These are phyloP conservation scores for Rhynchospora pubera DNA, from an alignment of 176 grass and related monocot species.

Conservation along the genomic window DNA sequence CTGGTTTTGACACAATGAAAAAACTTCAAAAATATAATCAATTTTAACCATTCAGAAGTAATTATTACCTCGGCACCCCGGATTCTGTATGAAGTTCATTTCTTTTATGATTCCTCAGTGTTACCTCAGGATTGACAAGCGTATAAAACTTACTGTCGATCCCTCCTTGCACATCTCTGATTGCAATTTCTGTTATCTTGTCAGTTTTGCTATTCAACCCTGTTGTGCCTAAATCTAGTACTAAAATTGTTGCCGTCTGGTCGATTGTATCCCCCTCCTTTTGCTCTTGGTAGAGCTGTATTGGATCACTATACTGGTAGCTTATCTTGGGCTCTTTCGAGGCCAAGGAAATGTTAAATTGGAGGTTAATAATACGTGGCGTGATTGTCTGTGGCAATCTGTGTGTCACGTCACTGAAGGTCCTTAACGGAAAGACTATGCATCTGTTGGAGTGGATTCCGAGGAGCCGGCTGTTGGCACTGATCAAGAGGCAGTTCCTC, in stretches of 20 bases:
- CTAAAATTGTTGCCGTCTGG: constrained; percentile 66
- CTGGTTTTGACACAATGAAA: background rate
- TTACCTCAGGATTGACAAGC: constrained; percentile 51
- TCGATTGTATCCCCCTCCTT: constrained; percentile 38
- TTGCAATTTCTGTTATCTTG: constrained; percentile 79
- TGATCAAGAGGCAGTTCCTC: constrained; percentile 38
- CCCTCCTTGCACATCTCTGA: constrained; percentile 72
- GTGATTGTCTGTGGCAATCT: constrained; percentile 32
- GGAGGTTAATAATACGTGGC: background rate
- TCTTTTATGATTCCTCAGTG: constrained; percentile 34
- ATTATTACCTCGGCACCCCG: constrained; percentile 62
- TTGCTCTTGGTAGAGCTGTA: constrained; percentile 47
- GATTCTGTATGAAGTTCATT: constrained; percentile 45
- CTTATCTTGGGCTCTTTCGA: constrained; percentile 36
- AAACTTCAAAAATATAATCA: background rate
- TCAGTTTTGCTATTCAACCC: constrained; percentile 46
- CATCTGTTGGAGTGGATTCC: background rate
- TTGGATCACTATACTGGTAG: constrained; percentile 43
- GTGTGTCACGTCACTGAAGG: constrained; percentile 20
- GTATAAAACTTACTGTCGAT: constrained; percentile 65
- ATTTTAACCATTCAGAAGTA: constrained; percentile 4
- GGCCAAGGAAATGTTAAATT: constrained; percentile 30
- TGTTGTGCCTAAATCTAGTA: constrained; percentile 87
- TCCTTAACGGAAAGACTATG: background rate
- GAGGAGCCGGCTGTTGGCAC: constrained; percentile 31